These are phyloP conservation scores for Verticillium nonalfalfae DNA, from an alignment of 2,329 filamentous ascomycete genomes.

Conservation along the genomic window DNA sequence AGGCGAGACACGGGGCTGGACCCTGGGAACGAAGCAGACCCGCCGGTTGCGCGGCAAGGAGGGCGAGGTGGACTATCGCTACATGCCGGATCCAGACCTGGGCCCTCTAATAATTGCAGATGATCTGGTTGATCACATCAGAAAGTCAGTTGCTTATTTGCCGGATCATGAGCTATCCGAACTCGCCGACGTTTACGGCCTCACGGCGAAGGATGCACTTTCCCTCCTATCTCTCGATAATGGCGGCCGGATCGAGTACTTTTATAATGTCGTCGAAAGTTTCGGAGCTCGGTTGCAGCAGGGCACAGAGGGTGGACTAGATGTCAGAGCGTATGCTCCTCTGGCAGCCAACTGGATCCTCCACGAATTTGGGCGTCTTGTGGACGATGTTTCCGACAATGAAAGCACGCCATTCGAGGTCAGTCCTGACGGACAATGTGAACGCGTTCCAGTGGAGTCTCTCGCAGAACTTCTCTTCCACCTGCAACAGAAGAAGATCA, in stretches of 20 bases:
- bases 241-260: conserved; percentile 77
- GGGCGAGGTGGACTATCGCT: conserved; percentile 94
- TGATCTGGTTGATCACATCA: conserved; percentile 62
- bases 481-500: conserved; percentile 43
- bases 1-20: conserved; percentile 92
- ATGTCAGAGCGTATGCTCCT: conserved; percentile 31
- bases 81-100: conserved; percentile 96
- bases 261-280: conserved; percentile 56
- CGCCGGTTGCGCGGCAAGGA: conserved; percentile 83
- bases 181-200: conserved; percentile 55
- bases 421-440: conserved; percentile 39
- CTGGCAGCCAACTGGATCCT: conserved; percentile 62
- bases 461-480: conserved; percentile 46
- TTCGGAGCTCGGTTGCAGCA: conserved; percentile 24
- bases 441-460: conserved; percentile 35
- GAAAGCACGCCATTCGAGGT: conserved; percentile 21
- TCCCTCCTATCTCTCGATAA: conserved; percentile 72
- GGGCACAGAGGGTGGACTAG: conserved; percentile 14
- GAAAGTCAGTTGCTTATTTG: conserved; percentile 56
- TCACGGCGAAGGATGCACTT: conserved; percentile 77
- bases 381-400: conserved; percentile 36
- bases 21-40: conserved; percentile 76
- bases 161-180: conserved; percentile 65
- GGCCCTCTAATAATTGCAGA: conserved; percentile 68
- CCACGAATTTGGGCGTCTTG: conserved; percentile 67